Conservation (phyloP, 2,329 filamentous ascomycete genomes). For the Erysiphe pisi region DNA sequence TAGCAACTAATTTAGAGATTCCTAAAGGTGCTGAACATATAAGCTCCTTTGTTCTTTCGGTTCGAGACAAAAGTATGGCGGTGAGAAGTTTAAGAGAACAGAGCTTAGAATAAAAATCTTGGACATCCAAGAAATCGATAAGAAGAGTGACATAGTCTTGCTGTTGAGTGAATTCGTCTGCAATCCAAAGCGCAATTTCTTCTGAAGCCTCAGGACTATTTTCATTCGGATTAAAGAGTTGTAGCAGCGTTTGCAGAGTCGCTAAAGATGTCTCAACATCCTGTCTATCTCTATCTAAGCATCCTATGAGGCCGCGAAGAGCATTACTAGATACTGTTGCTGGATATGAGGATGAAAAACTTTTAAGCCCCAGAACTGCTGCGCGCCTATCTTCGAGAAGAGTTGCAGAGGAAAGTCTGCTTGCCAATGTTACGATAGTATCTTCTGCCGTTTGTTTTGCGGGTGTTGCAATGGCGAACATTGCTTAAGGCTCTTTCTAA, state of each 20-base stretch:
- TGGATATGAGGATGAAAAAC: slow-evolving; percentile 92
- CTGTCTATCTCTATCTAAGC: slow-evolving; percentile 74
- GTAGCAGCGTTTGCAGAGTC: slow-evolving; percentile 85
- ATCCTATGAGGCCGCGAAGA: slow-evolving; percentile 75
- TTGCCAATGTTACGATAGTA: slow-evolving; percentile 82
- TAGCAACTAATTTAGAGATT: slow-evolving; percentile 71
- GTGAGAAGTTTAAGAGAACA: slow-evolving; percentile 84
- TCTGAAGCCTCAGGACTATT: slow-evolving; percentile 84
- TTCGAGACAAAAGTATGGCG: slow-evolving; percentile 72
- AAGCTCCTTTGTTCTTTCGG: slow-evolving; percentile 88
- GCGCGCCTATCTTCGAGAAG: slow-evolving; percentile 88
- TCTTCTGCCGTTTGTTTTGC: slow-evolving; percentile 93
- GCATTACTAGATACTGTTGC: slow-evolving; percentile 91
- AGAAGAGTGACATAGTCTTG: slow-evolving; percentile 93
- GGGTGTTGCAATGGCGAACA: slow-evolving; percentile 64
- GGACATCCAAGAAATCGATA: slow-evolving; percentile 74
- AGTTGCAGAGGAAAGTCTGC: slow-evolving; percentile 76
- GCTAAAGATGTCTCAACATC: slow-evolving; percentile 96
- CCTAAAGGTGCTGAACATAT: slow-evolving; percentile 81
- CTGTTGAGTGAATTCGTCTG: slow-evolving; percentile 94
- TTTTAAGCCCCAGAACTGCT: slow-evolving; percentile 82
- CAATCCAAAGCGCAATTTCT: slow-evolving; percentile 89
- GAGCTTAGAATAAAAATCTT: slow-evolving; percentile 80
- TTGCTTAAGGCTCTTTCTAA: slow-evolving; percentile 34
- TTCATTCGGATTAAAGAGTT: slow-evolving; percentile 68